Percentiles rank a stretch among this genome's conserved stretches.
These are phyloP conservation scores for Trichoderma asperellum DNA, from an alignment of 2,329 filamentous ascomycete species.

Conservation along the genomic window DNA sequence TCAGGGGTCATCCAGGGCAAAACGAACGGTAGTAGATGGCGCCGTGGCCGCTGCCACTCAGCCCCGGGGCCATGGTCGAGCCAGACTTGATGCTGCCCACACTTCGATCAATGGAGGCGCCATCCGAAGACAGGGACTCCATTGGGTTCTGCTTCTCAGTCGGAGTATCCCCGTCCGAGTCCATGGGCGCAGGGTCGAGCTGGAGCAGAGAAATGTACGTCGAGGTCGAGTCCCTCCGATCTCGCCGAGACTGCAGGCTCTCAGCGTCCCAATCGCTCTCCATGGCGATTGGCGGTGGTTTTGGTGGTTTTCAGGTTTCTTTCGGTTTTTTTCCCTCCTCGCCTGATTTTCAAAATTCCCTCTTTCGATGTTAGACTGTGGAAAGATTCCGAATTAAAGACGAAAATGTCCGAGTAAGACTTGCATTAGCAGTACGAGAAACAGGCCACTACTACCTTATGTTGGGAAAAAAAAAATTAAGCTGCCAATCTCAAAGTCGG, in stretches of 20 bases:
- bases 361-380: not conserved
- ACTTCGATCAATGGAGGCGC: constrained; percentile 37
- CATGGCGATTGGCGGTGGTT: constrained; percentile 6
- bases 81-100: constrained; percentile 46
- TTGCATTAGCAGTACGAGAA: constrained; percentile 10
- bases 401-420: constrained; percentile 20
- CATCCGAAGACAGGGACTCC: constrained; percentile 37
- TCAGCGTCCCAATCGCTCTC: constrained; percentile 25
- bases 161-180: constrained; percentile 47
- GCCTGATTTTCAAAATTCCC: not conserved
- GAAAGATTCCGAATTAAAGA: constrained; percentile 1
- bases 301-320: not conserved
- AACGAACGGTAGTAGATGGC: constrained; percentile 75
- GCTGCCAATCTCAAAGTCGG: not conserved
- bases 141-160: constrained; percentile 24
- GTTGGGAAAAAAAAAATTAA: constrained; percentile 13
- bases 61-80: constrained; percentile 53
- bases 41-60: constrained; percentile 64
- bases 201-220: constrained; percentile 71
- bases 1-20: not conserved
- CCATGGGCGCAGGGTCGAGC: constrained; percentile 82
- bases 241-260: constrained; percentile 26
- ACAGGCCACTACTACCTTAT: not conserved
- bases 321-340: not conserved
- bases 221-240: constrained; percentile 51